Conservation (phyloP, 2,329 filamentous ascomycete genomes). For the Penicillium sp. region DNA sequence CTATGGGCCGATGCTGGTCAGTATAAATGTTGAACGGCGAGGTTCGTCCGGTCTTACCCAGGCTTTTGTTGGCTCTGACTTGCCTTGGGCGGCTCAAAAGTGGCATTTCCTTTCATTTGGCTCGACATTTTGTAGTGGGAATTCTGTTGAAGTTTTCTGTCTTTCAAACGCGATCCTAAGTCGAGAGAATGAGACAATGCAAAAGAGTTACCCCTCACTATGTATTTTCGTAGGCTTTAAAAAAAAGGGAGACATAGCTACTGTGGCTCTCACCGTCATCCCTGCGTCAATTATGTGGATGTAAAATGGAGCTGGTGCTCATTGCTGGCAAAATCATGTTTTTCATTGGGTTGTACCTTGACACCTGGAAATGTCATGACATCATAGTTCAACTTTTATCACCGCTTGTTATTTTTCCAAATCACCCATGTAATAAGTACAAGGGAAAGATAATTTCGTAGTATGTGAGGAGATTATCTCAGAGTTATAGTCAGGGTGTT, state of each 20-base stretch:
- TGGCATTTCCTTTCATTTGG: neutral
- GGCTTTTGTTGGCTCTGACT: slow-evolving; percentile 28
- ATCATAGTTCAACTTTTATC: neutral
- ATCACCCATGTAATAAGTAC: neutral
- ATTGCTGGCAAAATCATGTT: neutral
- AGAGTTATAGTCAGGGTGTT: neutral
- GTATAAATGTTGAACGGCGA: neutral
- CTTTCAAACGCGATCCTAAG: neutral
- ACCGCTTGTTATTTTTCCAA: neutral
- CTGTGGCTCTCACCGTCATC: neutral
- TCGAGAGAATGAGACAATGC: neutral
- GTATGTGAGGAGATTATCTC: neutral
- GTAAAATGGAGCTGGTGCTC: neutral
- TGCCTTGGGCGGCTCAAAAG: neutral
- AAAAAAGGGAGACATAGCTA: neutral
- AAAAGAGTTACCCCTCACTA: neutral
- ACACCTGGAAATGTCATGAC: neutral
- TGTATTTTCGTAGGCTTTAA: neutral
- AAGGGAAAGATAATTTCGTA: neutral
- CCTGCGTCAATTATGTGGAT: neutral
- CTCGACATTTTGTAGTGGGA: neutral
- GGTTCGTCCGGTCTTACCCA: slow-evolving; percentile 16
- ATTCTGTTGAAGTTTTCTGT: neutral
- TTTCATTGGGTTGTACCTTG: neutral
- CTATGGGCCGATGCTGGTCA: neutral